These are phyloP conservation scores for Pilasporangium apinafurcum DNA, from an alignment of 352 stramenopile genomes.

Conservation along the genomic window DNA sequence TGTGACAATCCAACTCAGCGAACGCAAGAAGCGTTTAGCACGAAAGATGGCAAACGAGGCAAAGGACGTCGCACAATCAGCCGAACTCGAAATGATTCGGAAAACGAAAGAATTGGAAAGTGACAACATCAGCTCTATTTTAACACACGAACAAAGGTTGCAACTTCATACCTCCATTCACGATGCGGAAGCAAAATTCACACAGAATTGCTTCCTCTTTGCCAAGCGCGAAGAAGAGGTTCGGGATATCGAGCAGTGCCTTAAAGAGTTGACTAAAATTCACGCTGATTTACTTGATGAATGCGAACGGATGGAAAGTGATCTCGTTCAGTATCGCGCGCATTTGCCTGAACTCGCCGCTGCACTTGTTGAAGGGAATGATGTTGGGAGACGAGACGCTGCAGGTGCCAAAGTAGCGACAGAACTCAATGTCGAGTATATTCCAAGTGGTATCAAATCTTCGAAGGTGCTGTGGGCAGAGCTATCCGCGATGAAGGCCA, in stretches of 20 bases:
- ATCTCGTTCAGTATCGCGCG: conserved; percentile 42
- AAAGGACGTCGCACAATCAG: conserved; percentile 31
- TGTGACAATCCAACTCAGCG: conserved; percentile 58
- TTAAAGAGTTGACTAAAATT: conserved; percentile 61
- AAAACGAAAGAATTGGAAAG: conserved; percentile 37
- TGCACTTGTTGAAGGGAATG: conserved; percentile 17
- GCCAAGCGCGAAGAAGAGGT: conserved; percentile 69
- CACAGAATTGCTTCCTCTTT: conserved; percentile 57
- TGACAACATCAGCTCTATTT: conserved; percentile 25
- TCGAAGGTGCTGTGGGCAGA: conserved; percentile 68
- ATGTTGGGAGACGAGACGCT: conserved; percentile 23
- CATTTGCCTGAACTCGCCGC: conserved; percentile 48
- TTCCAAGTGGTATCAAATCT: conserved; percentile 33
- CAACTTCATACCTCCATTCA: conserved; percentile 32
- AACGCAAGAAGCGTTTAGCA: conserved; percentile 57
- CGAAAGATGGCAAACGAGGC: conserved; percentile 35
- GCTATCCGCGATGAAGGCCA: conserved; percentile 65
- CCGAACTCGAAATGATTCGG: conserved; percentile 45
- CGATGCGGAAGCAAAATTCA: conserved; percentile 37
- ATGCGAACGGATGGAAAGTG: conserved; percentile 47
- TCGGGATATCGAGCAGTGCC: conserved; percentile 48
- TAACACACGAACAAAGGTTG: conserved; percentile 32
- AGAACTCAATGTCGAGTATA: conserved; percentile 63
- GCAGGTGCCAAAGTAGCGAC: conserved; percentile 41
- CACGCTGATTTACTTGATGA: conserved; percentile 60